Conservation (phyloP, 2,329 filamentous ascomycete genomes). For the Penicillium sp. region DNA sequence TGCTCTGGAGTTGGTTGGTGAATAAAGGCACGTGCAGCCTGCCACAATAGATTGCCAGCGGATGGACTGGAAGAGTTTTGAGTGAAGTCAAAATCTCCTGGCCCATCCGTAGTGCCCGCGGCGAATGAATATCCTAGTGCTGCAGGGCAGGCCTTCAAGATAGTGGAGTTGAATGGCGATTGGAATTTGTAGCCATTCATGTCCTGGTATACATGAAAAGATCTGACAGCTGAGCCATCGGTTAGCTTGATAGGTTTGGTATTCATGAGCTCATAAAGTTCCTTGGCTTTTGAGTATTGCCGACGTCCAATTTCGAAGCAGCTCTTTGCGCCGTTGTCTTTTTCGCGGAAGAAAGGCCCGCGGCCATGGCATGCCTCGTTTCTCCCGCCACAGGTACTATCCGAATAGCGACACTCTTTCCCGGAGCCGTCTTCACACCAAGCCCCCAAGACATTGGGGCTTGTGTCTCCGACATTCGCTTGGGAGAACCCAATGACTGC, state of each 20-base stretch:
- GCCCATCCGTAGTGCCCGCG: slow-evolving; percentile 87
- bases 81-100: slow-evolving; percentile 89
- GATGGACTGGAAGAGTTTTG: slow-evolving; percentile 77
- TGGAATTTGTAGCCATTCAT: slow-evolving; percentile 74
- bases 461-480: slow-evolving; percentile 86
- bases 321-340: slow-evolving; percentile 51
- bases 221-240: slow-evolving; percentile 68
- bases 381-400: slow-evolving; percentile 71
- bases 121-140: slow-evolving; percentile 91
- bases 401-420: slow-evolving; percentile 56
- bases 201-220: slow-evolving; percentile 83
- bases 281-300: slow-evolving; percentile 47
- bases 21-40: slow-evolving; percentile 70
- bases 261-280: slow-evolving; percentile 60
- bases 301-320: slow-evolving; percentile 53
- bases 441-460: slow-evolving; percentile 82
- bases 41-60: slow-evolving; percentile 77
- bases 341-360: slow-evolving; percentile 47
- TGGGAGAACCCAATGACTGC: slow-evolving; percentile 94
- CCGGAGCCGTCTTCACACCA: slow-evolving; percentile 86
- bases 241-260: slow-evolving; percentile 45
- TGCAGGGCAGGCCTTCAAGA: slow-evolving; percentile 73
- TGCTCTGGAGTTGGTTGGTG: slow-evolving; percentile 72
- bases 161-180: slow-evolving; percentile 67
- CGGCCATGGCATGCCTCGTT: slow-evolving; percentile 49